phyloP scores from a whole-genome alignment of 2,329 filamentous ascomycete genomes.

The Ophiostoma ips region DNA sequence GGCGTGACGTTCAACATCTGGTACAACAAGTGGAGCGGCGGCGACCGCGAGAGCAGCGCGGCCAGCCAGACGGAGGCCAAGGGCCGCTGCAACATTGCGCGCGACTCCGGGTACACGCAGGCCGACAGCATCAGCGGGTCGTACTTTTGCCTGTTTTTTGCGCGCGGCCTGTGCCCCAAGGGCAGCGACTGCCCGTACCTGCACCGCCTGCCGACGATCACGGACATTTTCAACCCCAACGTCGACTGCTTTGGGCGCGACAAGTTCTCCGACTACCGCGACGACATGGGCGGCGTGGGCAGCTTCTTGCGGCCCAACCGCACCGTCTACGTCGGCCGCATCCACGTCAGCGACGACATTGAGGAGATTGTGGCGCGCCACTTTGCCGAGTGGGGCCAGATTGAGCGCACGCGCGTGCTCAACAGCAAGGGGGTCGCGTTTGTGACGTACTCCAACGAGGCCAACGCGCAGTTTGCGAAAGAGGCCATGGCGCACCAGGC shows the following conservation, averaged over 20 bases:
- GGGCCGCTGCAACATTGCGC: slow-evolving; percentile 73
- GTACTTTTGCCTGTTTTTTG: slow-evolving; percentile 84
- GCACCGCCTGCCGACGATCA: slow-evolving; percentile 72
- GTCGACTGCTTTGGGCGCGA: slow-evolving; percentile 91
- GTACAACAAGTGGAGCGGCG: slow-evolving; percentile 98
- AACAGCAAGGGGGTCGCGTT: slow-evolving; percentile 86
- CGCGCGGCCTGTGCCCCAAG: slow-evolving; percentile 57
- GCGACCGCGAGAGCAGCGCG: slow-evolving; percentile 86
- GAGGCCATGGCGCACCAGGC: slow-evolving; percentile 94
- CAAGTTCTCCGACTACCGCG: slow-evolving; percentile 83
- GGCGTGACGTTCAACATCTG: slow-evolving; percentile 96
- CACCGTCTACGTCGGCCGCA: slow-evolving; percentile 83
- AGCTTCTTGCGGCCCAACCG: slow-evolving; percentile 88
- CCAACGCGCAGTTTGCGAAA: slow-evolving; percentile 80
- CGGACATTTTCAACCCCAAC: slow-evolving; percentile 86
- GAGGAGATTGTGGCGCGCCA: slow-evolving; percentile 91
- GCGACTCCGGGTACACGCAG: slow-evolving; percentile 65
- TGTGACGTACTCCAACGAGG: slow-evolving; percentile 84
- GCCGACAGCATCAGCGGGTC: slow-evolving; percentile 65
- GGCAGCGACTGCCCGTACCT: slow-evolving; percentile 91
- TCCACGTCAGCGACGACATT: slow-evolving; percentile 92
- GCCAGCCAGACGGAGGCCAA: slow-evolving; percentile 69
- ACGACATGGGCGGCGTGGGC: slow-evolving; percentile 96
- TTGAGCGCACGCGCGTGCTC: slow-evolving; percentile 77
- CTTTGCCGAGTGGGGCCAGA: slow-evolving; percentile 90